Conservation (phyloP, 331 rosid species). For the Telfairia occidentalis region DNA sequence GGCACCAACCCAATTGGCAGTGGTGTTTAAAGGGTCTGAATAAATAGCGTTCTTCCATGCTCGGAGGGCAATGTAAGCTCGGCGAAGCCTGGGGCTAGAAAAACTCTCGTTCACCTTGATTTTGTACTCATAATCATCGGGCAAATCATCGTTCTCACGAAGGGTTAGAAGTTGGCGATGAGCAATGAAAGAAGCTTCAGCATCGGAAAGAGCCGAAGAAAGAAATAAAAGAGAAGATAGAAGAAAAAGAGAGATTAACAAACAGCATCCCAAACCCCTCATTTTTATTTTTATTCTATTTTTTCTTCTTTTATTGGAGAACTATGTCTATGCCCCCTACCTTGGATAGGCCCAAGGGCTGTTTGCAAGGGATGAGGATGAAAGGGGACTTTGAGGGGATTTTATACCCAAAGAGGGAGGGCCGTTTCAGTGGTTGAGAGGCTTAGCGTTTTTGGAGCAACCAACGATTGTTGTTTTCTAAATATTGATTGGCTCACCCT, state of each 20-base stretch:
- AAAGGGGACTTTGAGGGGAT: background rate
- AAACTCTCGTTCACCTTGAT: slow-evolving; percentile 13
- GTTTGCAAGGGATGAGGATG: background rate
- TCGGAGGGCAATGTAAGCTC: slow-evolving; percentile 14
- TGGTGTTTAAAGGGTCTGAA: slow-evolving; percentile 18
- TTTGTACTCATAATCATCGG: slow-evolving; percentile 13
- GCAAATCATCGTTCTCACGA: slow-evolving; percentile 20
- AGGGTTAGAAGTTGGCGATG: slow-evolving; percentile 36
- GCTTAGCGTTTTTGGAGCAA: too few species aligned
- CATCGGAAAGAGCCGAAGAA: slow-evolving; percentile 25
- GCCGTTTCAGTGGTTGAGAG: background rate
- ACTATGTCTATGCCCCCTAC: slow-evolving; percentile 7
- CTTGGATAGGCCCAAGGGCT: slow-evolving; percentile 23
- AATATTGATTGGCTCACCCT: too few species aligned
- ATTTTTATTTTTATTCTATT: slow-evolving; percentile 14
- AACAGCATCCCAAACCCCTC: slow-evolving; percentile 26
- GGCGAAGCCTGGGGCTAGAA: background rate
- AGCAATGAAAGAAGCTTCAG: slow-evolving; percentile 26
- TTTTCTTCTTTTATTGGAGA: background rate
- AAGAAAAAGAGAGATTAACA: slow-evolving; percentile 12
- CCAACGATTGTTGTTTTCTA: background rate
- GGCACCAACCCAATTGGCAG: slow-evolving; percentile 11
- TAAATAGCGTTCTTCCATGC: slow-evolving; percentile 12
- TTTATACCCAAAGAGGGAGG: slow-evolving; percentile 15
- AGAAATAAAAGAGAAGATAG: background rate